A percentile compares a stretch with the other conserved stretches of the same genome.
Evolutionary conservation across 1,139 yeast genomes (phyloP).

Genomic region (Torulaspora pretoriensis): DNA sequence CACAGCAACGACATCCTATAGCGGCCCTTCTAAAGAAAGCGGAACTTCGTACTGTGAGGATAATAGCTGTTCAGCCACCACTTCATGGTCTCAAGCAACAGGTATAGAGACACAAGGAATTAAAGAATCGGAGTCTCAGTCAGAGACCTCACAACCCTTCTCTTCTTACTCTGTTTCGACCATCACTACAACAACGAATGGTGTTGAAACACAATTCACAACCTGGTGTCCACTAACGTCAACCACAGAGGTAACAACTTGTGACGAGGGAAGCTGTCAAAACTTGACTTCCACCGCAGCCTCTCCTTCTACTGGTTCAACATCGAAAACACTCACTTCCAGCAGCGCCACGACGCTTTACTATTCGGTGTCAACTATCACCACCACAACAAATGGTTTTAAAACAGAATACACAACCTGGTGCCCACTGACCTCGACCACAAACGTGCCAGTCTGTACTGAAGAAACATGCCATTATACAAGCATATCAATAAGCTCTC

Average conservation of each 20-base stretch:
- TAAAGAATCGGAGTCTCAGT: neutral
- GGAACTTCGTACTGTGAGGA: neutral
- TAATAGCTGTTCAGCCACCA: neutral
- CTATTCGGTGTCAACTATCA: too few species aligned
- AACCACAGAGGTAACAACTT: neutral
- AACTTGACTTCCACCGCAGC: too few species aligned
- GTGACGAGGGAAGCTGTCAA: neutral
- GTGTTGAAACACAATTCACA: slow-evolving; percentile 34
- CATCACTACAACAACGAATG: slow-evolving; percentile 28
- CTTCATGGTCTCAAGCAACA: neutral
- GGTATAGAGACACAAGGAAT: neutral
- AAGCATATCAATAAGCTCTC: neutral
- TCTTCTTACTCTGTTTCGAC: neutral
- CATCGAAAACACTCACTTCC: too few species aligned
- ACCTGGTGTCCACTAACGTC: slow-evolving; percentile 39
- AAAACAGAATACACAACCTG: slow-evolving; percentile 37
- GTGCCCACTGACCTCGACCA: slow-evolving; percentile 34
- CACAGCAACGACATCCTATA: neutral
- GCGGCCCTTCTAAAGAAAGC: neutral
- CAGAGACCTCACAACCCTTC: too few species aligned
- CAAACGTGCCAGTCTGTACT: neutral
- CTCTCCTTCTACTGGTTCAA: too few species aligned
- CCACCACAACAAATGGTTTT: slow-evolving; percentile 27
- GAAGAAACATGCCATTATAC: neutral
- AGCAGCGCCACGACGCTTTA: too few species aligned